Base-by-base conservation (phyloP, 805 yeast genomes). In the Suhomyces emberorum region DNA sequence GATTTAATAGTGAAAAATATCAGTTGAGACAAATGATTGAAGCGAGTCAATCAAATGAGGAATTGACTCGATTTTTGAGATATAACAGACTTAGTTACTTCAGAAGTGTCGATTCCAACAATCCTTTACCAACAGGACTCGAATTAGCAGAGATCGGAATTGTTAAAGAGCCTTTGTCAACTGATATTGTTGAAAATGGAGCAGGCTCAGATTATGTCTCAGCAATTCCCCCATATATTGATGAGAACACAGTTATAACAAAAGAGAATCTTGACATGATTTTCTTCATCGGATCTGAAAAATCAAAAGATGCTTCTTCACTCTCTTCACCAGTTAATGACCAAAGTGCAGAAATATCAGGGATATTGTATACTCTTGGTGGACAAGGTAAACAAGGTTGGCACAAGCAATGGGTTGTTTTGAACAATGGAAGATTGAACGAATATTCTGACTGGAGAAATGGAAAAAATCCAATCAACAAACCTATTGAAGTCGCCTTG, bases 341-440 rank as follows among this genome's bases (percentile, higher is more conserved):
- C 30, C 58, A 55, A 28, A 53, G 52, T 25, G 51, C 63, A 4
- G 64, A 61, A 28, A 55, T 59, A 37, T 51, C 65, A 5, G 85
- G 83, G 1, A 68, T 78, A 9, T 52, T 79, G n/a, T 78, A 74
- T 49, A 69, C 77, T 2, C 61, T 74, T 24, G 80, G 81, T 0
- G 83, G 82, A 0, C 77, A 75, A 39, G 78, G 79, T 0, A 75
- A 74, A 41, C 74, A 67, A 15, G 82, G 83, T 3, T 88, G 96
- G 96, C 95, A 87, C 56, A 87, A 86, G 50, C 88, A 83, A 55
- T 85, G 95, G 89, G 84, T 88, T 1, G 85, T 80, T 0, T 64
- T 87, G 33, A 72, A 75, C 10, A 75, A 77, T n/a, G 88, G 91
- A 2, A 73, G 70, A 39, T 61, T 88, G 28, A 67, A 70, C 29